Percentiles rank a stretch among this genome's conserved stretches.
Evolutionary conservation across 495 filamentous ascomycete species (phyloP).

Genomic region (Xylaria cubensis): DNA sequence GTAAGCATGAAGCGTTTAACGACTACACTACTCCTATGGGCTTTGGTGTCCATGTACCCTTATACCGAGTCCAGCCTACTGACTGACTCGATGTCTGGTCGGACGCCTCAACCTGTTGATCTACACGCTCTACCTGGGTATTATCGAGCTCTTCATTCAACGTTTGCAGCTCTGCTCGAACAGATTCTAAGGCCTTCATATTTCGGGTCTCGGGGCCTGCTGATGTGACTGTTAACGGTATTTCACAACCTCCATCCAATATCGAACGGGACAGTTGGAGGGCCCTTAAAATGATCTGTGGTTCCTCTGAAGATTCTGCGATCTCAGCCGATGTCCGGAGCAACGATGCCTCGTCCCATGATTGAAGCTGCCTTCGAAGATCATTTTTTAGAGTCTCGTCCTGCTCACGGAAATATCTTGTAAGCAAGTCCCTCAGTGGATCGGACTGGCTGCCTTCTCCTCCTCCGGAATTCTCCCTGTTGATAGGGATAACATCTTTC

Average conservation of each 20-base stretch:
- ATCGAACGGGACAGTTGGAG: conserved; percentile 42
- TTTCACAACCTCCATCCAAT: conserved; percentile 35
- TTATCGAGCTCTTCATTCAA: conserved; percentile 32
- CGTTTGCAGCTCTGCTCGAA: conserved; percentile 40
- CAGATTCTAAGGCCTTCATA: conserved; percentile 38
- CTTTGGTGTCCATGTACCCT: conserved; percentile 64
- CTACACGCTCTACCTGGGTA: conserved; percentile 22
- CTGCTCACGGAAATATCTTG: conserved; percentile 37
- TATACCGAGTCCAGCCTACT: conserved; percentile 59
- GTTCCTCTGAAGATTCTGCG: conserved; percentile 42
- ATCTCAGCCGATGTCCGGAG: conserved; percentile 44
- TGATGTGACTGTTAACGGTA: conserved; percentile 29
- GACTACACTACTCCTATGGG: conserved; percentile 64
- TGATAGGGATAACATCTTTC: conserved; percentile 52
- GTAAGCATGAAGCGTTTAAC: background rate
- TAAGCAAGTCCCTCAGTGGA: conserved; percentile 33
- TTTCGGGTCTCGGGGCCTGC: conserved; percentile 9
- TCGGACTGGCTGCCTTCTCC: conserved; percentile 26
- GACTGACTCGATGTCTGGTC: conserved; percentile 26
- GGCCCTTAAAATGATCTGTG: conserved; percentile 42
- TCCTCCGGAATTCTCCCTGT: conserved; percentile 7
- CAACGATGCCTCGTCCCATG: conserved; percentile 37
- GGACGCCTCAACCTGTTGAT: conserved; percentile 18
- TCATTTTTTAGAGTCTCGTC: conserved; percentile 12
- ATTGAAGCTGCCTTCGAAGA: conserved; percentile 33